Evolutionary conservation across 306 rosid species (phyloP).

Genomic region (Abrus pulchellus): DNA sequence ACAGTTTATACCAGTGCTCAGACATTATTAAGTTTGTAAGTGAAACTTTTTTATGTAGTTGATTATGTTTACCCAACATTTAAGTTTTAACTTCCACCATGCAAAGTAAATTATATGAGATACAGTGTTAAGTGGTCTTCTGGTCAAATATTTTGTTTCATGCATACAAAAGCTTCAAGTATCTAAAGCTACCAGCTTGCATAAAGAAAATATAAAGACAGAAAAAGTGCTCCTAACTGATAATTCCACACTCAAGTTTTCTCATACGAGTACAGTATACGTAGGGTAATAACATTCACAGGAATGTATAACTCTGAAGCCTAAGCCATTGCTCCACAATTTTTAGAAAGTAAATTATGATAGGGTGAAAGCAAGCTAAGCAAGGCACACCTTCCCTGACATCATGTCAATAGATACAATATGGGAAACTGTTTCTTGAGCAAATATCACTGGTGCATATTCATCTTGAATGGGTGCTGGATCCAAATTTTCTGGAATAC

Average conservation of each 20-base stretch:
- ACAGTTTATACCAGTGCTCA: neutral
- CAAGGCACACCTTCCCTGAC: constrained; percentile 91
- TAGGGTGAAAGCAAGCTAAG: constrained; percentile 27
- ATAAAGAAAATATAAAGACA: constrained; percentile 6
- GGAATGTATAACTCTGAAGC: constrained; percentile 4
- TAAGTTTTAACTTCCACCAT: constrained; percentile 32
- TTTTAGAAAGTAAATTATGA: neutral
- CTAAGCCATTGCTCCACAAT: constrained; percentile 22
- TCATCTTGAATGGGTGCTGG: constrained; percentile 95
- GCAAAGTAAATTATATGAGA: neutral
- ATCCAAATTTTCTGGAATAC: constrained; percentile 88
- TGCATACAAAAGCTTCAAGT: constrained; percentile 12
- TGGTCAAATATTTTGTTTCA: neutral
- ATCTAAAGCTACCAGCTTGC: constrained; percentile 23
- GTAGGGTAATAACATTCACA: constrained; percentile 5
- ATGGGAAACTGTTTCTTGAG: constrained; percentile 99
- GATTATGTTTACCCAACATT: constrained; percentile 40
- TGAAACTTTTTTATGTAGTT: neutral
- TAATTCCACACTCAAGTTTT: constrained; percentile 32
- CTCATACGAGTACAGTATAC: constrained; percentile 6
- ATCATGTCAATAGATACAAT: constrained; percentile 99
- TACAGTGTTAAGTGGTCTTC: neutral
- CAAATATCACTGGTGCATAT: constrained; percentile 98
- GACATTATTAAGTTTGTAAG: constrained; percentile 13
- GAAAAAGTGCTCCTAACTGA: constrained; percentile 8